Base-by-base conservation (phyloP, 139 green algal species). In the Nannochloris sp. region DNA sequence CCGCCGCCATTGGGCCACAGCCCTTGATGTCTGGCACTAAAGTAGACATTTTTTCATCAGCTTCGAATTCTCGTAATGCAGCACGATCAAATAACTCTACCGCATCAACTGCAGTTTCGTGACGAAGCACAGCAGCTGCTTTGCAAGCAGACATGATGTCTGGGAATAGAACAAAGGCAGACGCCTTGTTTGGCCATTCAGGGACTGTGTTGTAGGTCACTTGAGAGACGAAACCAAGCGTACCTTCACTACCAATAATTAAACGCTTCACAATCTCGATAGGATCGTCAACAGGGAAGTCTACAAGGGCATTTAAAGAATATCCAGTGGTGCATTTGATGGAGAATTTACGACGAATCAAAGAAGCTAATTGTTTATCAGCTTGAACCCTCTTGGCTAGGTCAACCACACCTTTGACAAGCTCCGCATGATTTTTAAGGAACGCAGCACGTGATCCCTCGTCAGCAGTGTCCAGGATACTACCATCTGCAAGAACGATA, bases 301-400 rank as follows among this genome's bases (percentile, higher is more conserved):
- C 91, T 29, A 97, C 91, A 59, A 98, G 84, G n/a, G 92, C 92
- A 48, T 92, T 92, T 31, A 92, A 73, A 29, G 75, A 86, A 76
- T 91, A 91, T 76, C 90, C 90, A 31, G 91, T 98, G 60, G 92
- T 98, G 83, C 92, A 98, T 87, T 98, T 98, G 87, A 98, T 98
- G 61, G 89, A 81, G 72, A 96, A 97, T 85, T 98, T 98, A 72
- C 87, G 82, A 53, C 88, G 73, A 72, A 98, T 97, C 51, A 97
- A 83, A 46, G 83, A 81, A 33, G 80, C 80, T 30, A 98, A 88
- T 67, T 94, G 77, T 19, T 69, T 57, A 83, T 98, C 91, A 0
- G 72, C 64, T 76, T 96, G 87, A 32, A 74, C 34, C 3, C 75
- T 58, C 29, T 64, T 61, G 4, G 87, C 87, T 53, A 97, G 73